These are phyloP conservation scores for Xerocomus amazonicus DNA, from an alignment of 1,284 basidiomycete genomes.

Conservation along the genomic window DNA sequence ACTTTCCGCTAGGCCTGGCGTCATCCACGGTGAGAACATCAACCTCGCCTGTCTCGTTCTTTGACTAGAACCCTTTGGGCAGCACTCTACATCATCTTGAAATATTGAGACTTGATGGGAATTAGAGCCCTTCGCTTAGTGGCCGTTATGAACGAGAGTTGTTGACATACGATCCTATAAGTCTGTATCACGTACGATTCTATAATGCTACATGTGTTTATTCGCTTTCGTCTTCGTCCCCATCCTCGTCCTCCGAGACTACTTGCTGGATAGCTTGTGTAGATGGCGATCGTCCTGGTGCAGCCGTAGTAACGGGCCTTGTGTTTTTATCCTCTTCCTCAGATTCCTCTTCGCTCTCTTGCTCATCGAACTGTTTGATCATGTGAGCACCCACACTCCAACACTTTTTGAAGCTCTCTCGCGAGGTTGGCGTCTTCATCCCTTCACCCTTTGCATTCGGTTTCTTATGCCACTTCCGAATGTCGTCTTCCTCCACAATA, in stretches of 20 bases:
- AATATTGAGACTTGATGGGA: constrained; percentile 37
- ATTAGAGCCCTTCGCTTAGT: no score
- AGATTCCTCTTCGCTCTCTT: constrained; percentile 54
- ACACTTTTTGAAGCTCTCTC: constrained; percentile 61
- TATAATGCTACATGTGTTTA: constrained; percentile 14
- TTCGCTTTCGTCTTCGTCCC: constrained; percentile 23
- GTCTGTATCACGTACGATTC: not conserved
- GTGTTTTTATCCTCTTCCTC: constrained; percentile 17
- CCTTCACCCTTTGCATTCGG: constrained; percentile 50
- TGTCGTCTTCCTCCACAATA: constrained; percentile 77
- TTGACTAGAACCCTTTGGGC: constrained; percentile 3
- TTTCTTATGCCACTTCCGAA: constrained; percentile 63
- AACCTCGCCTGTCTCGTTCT: not conserved
- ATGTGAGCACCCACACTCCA: constrained; percentile 70
- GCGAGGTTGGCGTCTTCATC: constrained; percentile 36
- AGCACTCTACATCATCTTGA: constrained; percentile 76
- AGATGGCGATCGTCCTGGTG: not conserved
- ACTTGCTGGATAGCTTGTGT: constrained; percentile 10
- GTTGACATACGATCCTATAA: no score
- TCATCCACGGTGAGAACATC: constrained; percentile 59
- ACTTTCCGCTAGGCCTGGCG: constrained; percentile 52
- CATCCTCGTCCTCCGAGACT: constrained; percentile 21
- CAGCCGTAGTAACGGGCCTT: not conserved
- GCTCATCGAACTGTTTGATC: constrained; percentile 75
- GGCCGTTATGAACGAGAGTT: no score